Evolutionary conservation across 805 yeast genomes (phyloP), one percentile per base, ranked within the genome.

Genomic region (Candida maesae): DNA sequence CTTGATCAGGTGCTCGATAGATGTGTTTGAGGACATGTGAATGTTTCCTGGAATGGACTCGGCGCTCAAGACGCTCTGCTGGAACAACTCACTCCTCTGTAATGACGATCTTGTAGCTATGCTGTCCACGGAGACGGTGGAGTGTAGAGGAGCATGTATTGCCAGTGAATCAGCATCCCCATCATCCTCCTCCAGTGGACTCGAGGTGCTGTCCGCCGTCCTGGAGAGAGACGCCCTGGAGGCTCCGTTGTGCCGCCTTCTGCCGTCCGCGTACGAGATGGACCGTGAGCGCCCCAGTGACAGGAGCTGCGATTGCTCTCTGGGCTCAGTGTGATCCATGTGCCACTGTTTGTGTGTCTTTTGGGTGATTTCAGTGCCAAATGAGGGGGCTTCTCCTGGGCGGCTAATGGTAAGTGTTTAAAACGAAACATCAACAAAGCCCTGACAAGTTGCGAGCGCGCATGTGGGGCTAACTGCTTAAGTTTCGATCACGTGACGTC

Each of bases 1-100:
- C 6, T 52, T 55, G 2, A 65, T 48, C 18, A 63, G 43, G n/a
- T 61, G 58, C 15, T 58, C 53, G 13, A 67, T 54, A 9, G 59
- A 66, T 3, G 18, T 29, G 33, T 36, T 41, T 0, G 66, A 50
- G 4, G 60, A 47, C n/a, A 60, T 45, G 44, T 66, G 71, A 18
- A 66, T 44, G 41, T 62, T 64, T 3, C 67, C 67, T 1, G 71
- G 71, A 4, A 53, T 44, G 11, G 53, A 17, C 3, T 47, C 33
- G 10, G 53, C 30, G 18, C 36, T 36, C 10, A 46, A 26, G 1
- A 27, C 9, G 9, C 25, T 30, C n/a, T 43, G 40, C 7, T 42
- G 50, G 36, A 52, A 49, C 11, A 49, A 26, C 5, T 40, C 42
- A 2, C 39, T 25, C 23, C 29, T 29, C 5, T 9, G 13, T n/a